Evolutionary conservation across 495 filamentous ascomycete genomes (phyloP), one percentile per base, ranked within the genome.

Genomic region (Aspergillus nanangensis): DNA sequence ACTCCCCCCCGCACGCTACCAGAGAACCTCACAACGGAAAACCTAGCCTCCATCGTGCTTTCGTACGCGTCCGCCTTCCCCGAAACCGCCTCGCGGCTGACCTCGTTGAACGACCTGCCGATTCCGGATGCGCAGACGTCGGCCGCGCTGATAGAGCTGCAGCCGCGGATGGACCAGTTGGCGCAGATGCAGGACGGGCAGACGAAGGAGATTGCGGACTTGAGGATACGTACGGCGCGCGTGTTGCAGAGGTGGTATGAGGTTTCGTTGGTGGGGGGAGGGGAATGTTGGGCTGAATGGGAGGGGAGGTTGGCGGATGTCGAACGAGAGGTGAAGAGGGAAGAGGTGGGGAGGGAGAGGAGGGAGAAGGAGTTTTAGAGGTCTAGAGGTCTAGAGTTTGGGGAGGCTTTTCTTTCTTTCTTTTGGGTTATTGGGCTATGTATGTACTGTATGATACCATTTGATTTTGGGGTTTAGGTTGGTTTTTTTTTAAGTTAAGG

Each of bases 221-320:
- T 98, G 47, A 63, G 90, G 38, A 71, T 74, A n/a, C 73, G 86
- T 15, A 94, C 80, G 45, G 91, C 90, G 45, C 61, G 63, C 19
- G 66, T 82, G n/a, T 60, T 96, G 44, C 78, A 88, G 62, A 63
- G 77, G 14, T 96, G 90, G 89, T 92, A 94, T 67, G 81, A 90
- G 55, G 63, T 81, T 19, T 76, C 81, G 10, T 69, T 92, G 41
- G 61, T 95, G 31, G 75, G 78, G 11, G 79, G 77, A 52, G 83
- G 84, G 0, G 79, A 85, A 50, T 82, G 75, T 44, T 87, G 88
- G 74, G 83, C 83, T 9, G 84, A 87, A 31, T 82, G 82, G 55
- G 87, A 95, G 65, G 77, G 76, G 4, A 63, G 86, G 50, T 52
- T 93, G 21, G 77, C 78, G 60, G 75, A 71, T 45, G 76, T 84